Evolutionary conservation across 768 basidiomycete genomes (phyloP), one percentile per base, ranked within the genome.

Genomic region (Porpolomopsis calyptriformis): DNA sequence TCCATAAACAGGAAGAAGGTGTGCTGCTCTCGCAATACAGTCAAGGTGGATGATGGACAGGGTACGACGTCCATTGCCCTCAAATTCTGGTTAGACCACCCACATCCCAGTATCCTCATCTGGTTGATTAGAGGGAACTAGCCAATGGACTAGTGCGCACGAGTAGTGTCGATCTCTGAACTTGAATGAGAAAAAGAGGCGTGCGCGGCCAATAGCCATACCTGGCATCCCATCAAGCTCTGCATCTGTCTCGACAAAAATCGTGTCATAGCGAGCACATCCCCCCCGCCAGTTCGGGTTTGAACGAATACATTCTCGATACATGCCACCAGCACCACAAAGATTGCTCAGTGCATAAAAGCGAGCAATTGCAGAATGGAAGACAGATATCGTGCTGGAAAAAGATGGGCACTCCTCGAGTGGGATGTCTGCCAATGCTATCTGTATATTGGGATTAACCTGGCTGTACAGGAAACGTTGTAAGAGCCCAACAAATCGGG

Each of bases 101-200:
- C 58, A 60, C 50, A 60, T 50, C 1, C 59, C 55, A 2, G 58
- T 60, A 3, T 51, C 40, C 1, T 34, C 23, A 40, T 57, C 51
- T 2, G 63, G 61, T 2, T 39, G 19, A 5, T 53, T 49, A 5
- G 41, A 18, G 7, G 26, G 11, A 2, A 40, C 27, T 25, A 57
- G 62, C 62, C 62, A 63, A 9, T 55, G 40, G 2, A 63, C 53
- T 2, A 63, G 45, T 0, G 58, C 57, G 23, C 58, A 64, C 11
- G 56, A 56, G 37, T 55, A 60, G 2, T 16, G 18, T 2, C 25
- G 18, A 5, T 36, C 48, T 1, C 36, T 36, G 34, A 52, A 46
- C 19, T 27, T 51, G 48, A 64, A 60, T 1, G 53, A 47, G 22
- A 62, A 55, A 11, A 64, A 51, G 0, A 53, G 42, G 6, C 14